Percentiles rank a stretch among this genome's conserved stretches.
Conservation (phyloP, 1,284 basidiomycete species). For the Chondrostereum purpureum region DNA sequence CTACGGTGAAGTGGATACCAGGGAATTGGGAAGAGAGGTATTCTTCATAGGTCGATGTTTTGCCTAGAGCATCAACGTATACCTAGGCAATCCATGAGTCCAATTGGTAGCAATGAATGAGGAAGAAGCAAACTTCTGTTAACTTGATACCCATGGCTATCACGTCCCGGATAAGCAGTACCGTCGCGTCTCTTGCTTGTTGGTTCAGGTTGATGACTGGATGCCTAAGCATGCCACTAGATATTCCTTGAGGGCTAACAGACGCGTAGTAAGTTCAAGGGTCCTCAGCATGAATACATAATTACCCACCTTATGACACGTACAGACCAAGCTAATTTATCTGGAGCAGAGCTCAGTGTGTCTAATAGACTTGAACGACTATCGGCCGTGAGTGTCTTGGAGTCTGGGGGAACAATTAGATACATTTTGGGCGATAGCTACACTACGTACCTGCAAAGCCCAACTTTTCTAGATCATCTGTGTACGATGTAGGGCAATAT, state of each 20-base stretch:
- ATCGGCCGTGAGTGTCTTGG: slow-evolving; percentile 81
- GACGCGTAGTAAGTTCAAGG: slow-evolving; percentile 14
- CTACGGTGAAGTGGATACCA: slow-evolving; percentile 81
- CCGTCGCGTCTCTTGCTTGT: slow-evolving; percentile 89
- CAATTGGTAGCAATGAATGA: slow-evolving; percentile 1
- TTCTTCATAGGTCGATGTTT: slow-evolving; percentile 77
- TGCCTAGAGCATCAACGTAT: slow-evolving; percentile 94
- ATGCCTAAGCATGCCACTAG: slow-evolving; percentile 81
- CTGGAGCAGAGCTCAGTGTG: slow-evolving; percentile 58
- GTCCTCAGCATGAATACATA: neutral
- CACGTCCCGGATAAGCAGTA: slow-evolving; percentile 81
- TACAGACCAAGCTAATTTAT: slow-evolving; percentile 78
- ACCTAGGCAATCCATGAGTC: slow-evolving; percentile 42
- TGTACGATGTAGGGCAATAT: slow-evolving; percentile 82
- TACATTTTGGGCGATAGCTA: neutral
- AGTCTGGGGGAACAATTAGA: slow-evolving; percentile 51
- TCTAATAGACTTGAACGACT: slow-evolving; percentile 59
- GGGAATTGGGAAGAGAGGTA: slow-evolving; percentile 78
- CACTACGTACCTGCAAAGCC: slow-evolving; percentile 77
- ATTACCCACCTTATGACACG: slow-evolving; percentile 61
- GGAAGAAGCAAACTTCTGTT: slow-evolving; percentile 74
- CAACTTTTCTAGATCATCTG: slow-evolving; percentile 67
- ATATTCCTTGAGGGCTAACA: slow-evolving; percentile 84
- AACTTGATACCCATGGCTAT: slow-evolving; percentile 76
- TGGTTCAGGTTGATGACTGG: slow-evolving; percentile 87